Percentiles rank a stretch among this genome's conserved stretches.
These are phyloP conservation scores for Amaranthus cruentus DNA, from an alignment of 148 eudicot genomes.

Conservation along the genomic window DNA sequence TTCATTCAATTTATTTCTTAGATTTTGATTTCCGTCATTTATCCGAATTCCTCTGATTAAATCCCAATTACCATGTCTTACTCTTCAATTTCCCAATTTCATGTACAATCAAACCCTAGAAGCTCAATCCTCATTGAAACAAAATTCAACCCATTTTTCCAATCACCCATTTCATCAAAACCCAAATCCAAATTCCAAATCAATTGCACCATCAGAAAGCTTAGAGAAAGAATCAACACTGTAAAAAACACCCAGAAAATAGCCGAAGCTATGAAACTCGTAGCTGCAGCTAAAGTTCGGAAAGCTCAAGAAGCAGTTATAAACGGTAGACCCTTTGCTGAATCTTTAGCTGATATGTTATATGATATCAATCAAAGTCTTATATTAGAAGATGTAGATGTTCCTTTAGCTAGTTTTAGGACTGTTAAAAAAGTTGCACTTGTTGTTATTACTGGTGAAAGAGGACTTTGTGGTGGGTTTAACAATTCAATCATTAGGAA, in stretches of 20 bases:
- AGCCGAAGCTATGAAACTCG: slow-evolving; percentile 79
- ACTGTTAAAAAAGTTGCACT: slow-evolving; percentile 64
- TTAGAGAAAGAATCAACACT: slow-evolving; percentile 44
- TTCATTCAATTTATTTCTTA: background rate
- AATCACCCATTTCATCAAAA: slow-evolving; percentile 4
- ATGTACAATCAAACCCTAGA: slow-evolving; percentile 11
- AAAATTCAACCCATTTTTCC: slow-evolving; percentile 23
- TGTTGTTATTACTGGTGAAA: slow-evolving; percentile 53
- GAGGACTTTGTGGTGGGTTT: slow-evolving; percentile 85
- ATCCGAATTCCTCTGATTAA: background rate
- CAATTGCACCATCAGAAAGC: slow-evolving; percentile 34
- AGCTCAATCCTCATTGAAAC: slow-evolving; percentile 10
- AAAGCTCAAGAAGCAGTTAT: slow-evolving; percentile 75
- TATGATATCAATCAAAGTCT: slow-evolving; percentile 44
- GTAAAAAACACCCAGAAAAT: slow-evolving; percentile 69
- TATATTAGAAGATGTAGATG: slow-evolving; percentile 54
- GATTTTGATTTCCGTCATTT: background rate
- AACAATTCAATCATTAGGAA: slow-evolving; percentile 49
- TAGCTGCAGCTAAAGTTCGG: slow-evolving; percentile 68
- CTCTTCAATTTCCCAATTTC: slow-evolving; percentile 12
- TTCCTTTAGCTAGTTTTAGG: slow-evolving; percentile 53
- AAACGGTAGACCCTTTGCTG: slow-evolving; percentile 59
- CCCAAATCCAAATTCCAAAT: slow-evolving; percentile 30
- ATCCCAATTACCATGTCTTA: slow-evolving; percentile 20
- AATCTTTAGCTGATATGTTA: slow-evolving; percentile 46